phyloP scores from a whole-genome alignment of 2,329 filamentous ascomycete genomes.

The Beauveria varroae region DNA sequence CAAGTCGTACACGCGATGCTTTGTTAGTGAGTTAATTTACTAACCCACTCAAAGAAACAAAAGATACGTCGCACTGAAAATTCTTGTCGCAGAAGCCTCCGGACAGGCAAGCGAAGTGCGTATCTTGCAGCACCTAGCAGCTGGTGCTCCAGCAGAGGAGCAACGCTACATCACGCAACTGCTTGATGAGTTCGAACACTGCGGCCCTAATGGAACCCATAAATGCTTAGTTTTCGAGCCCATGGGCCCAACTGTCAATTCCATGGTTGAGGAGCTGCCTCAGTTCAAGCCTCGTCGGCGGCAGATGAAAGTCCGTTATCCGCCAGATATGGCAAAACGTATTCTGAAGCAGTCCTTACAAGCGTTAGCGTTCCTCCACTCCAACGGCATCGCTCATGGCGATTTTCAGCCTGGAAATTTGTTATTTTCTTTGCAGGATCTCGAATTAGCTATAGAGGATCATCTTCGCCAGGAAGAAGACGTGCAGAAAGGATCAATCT shows the following conservation, averaged over 20 bases:
- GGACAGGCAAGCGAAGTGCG: constrained; percentile 14
- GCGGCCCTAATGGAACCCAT: constrained; percentile 26
- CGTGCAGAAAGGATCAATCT: constrained; percentile 16
- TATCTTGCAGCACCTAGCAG: constrained; percentile 15
- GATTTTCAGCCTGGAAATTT: constrained; percentile 32
- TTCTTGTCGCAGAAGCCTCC: constrained; percentile 15
- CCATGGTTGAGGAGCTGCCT: constrained; percentile 27
- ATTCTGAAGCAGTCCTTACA: constrained; percentile 32
- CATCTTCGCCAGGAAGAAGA: constrained; percentile 20
- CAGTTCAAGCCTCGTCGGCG: constrained; percentile 21
- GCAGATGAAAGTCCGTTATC: constrained; percentile 26
- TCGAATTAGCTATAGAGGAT: constrained; percentile 19
- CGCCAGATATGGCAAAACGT: constrained; percentile 30
- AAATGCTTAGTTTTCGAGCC: constrained; percentile 24
- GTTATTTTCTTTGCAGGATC: constrained; percentile 25
- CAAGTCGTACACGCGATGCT: neutral
- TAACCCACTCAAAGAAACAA: constrained; percentile 14
- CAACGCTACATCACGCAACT: constrained; percentile 24
- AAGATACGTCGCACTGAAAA: constrained; percentile 22
- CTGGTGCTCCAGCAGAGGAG: constrained; percentile 16
- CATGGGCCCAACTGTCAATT: constrained; percentile 31
- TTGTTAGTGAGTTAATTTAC: neutral
- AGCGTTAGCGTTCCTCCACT: constrained; percentile 30
- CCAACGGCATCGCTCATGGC: constrained; percentile 31
- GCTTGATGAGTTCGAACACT: constrained; percentile 22